A percentile compares a stretch with the other conserved stretches of the same genome.
phyloP scores from a whole-genome alignment of 176 grass and related monocot genomes.

The Triticum urartu region DNA sequence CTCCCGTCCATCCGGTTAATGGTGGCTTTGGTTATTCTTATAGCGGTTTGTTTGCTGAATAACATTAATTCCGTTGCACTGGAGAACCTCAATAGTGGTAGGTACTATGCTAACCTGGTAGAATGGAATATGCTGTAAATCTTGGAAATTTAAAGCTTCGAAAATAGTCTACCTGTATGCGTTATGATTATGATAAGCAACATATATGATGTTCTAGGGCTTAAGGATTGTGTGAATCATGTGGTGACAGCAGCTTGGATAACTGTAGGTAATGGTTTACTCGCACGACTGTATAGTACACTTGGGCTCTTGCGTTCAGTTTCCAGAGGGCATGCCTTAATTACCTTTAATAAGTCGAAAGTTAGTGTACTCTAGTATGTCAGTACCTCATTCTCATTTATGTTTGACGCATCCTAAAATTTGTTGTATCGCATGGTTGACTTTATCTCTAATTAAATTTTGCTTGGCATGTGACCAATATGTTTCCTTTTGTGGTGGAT shows the following conservation, averaged over 20 bases:
- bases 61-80: neutral
- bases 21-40: neutral
- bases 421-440: neutral
- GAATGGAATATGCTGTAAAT: neutral
- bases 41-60: neutral
- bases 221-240: neutral
- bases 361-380: neutral
- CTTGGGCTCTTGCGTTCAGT: neutral
- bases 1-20: neutral
- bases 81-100: neutral
- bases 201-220: neutral
- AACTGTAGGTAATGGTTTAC: neutral
- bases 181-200: neutral
- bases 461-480: neutral
- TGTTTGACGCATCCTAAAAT: neutral
- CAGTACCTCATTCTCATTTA: neutral
- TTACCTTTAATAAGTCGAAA: neutral
- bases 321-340: neutral
- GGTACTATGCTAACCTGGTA: neutral
- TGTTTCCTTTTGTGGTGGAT: slow-evolving; percentile 18
- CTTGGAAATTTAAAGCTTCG: neutral
- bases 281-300: neutral
- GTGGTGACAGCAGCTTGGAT: neutral
- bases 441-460: neutral
- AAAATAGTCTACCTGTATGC: neutral